These are phyloP conservation scores for Anisogramma anomala DNA, from an alignment of 2,329 filamentous ascomycete species.

Conservation along the genomic window DNA sequence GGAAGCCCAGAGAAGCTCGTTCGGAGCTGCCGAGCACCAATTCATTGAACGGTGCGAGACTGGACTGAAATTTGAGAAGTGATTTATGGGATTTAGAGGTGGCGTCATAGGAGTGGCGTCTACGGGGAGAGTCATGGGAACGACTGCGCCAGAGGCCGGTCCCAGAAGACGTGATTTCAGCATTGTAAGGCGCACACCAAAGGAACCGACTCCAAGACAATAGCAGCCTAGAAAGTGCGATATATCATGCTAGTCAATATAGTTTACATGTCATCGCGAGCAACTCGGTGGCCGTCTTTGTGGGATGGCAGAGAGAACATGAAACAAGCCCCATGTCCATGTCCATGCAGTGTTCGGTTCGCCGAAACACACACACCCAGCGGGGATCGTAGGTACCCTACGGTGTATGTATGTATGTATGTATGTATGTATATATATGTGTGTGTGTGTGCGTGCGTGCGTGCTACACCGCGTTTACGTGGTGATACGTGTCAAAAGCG, in stretches of 20 bases:
- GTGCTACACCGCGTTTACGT: too few relatives aligned
- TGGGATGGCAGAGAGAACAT: neutral
- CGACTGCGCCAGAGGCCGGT: neutral
- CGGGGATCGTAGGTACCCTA: too few relatives aligned
- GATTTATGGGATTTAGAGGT: neutral
- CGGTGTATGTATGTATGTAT: too few relatives aligned
- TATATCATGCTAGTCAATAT: neutral
- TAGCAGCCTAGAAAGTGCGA: constrained; percentile 2
- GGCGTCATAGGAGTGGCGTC: neutral
- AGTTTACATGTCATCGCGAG: neutral
- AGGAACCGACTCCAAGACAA: constrained; percentile 1
- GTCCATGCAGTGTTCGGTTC: too few relatives aligned
- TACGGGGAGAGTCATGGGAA: neutral
- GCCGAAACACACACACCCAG: too few relatives aligned
- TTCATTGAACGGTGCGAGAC: neutral
- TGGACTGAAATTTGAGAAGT: neutral
- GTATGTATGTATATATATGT: too few relatives aligned
- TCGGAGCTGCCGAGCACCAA: neutral
- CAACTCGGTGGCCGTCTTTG: neutral
- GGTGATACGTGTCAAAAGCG: neutral
- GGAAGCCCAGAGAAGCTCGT: neutral
- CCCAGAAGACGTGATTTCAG: neutral
- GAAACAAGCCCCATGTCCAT: too few relatives aligned
- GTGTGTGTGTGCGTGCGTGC: too few relatives aligned
- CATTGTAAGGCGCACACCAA: neutral